Evolutionary conservation across 1,284 basidiomycete genomes (phyloP).

Genomic region (Cutaneotrichosporon mucoides): DNA sequence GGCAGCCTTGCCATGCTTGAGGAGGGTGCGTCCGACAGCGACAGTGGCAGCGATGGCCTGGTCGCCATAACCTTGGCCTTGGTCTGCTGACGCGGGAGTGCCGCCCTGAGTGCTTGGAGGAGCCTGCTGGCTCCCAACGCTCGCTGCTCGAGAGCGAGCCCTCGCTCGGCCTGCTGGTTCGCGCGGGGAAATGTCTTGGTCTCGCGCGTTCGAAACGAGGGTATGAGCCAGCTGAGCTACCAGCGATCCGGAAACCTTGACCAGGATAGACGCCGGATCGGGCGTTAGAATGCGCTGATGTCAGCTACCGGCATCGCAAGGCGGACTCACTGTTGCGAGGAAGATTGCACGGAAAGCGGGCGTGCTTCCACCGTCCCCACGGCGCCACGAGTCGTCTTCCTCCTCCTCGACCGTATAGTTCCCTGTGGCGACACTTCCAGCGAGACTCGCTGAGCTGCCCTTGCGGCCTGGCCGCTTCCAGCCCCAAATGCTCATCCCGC

Average conservation of each 20-base stretch:
- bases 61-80: conserved; percentile 21
- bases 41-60: conserved; percentile 38
- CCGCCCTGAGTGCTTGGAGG: conserved; percentile 15
- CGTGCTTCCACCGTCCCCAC: conserved; percentile 42
- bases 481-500: conserved; percentile 13
- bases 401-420: conserved; percentile 15
- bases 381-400: conserved; percentile 36
- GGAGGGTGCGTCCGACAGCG: conserved; percentile 31
- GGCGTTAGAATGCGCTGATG: conserved; percentile 70
- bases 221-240: conserved; percentile 65
- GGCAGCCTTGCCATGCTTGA: conserved; percentile 33
- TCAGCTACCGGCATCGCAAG: neutral
- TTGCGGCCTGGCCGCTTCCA: conserved; percentile 13
- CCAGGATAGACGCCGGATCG: conserved; percentile 69
- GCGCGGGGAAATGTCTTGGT: conserved; percentile 58
- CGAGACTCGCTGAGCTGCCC: conserved; percentile 10
- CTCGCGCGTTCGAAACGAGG: conserved; percentile 67
- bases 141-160: conserved; percentile 31
- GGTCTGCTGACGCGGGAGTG: neutral
- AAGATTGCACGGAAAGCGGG: conserved; percentile 44
- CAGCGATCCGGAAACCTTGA: conserved; percentile 60
- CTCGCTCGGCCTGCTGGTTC: conserved; percentile 27
- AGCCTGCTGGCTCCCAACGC: conserved; percentile 32
- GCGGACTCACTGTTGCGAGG: conserved; percentile 39
- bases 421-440: conserved; percentile 2